These are phyloP conservation scores for Tolypocladium endophyticum DNA, from an alignment of 2,329 filamentous ascomycete genomes.

Conservation along the genomic window DNA sequence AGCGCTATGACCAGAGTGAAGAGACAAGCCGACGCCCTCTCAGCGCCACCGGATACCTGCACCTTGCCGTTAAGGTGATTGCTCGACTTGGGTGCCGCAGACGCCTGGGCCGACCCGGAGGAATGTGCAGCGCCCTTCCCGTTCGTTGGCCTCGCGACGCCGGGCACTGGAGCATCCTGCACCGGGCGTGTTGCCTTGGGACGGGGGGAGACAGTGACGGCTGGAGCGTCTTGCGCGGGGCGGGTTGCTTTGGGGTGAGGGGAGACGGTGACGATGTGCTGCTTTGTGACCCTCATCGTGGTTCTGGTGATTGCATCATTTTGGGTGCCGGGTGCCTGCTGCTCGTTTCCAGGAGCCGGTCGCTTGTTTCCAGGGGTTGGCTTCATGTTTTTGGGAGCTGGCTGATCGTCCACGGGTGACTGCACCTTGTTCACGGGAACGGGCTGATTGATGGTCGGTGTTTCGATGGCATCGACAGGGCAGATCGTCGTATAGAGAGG, in stretches of 20 bases:
- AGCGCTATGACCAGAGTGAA: neutral
- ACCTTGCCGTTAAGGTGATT: neutral
- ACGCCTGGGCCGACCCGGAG: no score
- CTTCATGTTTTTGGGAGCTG: no score
- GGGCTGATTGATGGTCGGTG: neutral
- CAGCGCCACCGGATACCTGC: neutral
- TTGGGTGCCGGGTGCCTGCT: neutral
- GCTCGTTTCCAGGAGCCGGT: neutral
- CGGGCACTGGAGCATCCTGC: no score
- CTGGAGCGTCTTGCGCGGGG: no score
- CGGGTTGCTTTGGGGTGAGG: neutral
- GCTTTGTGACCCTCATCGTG: neutral
- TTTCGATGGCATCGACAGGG: neutral
- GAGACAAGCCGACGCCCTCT: neutral
- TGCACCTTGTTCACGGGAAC: no score
- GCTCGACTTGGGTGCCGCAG: neutral
- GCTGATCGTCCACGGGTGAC: neutral
- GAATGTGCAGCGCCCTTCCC: neutral
- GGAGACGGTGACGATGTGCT: neutral
- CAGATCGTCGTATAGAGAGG: neutral
- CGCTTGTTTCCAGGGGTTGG: no score
- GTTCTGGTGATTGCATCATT: neutral
- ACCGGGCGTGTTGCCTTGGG: neutral
- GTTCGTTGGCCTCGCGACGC: no score
- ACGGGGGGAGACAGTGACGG: neutral